Evolutionary conservation across 257 asterid genomes (phyloP).

Genomic region (Paraleonurus japonicus): DNA sequence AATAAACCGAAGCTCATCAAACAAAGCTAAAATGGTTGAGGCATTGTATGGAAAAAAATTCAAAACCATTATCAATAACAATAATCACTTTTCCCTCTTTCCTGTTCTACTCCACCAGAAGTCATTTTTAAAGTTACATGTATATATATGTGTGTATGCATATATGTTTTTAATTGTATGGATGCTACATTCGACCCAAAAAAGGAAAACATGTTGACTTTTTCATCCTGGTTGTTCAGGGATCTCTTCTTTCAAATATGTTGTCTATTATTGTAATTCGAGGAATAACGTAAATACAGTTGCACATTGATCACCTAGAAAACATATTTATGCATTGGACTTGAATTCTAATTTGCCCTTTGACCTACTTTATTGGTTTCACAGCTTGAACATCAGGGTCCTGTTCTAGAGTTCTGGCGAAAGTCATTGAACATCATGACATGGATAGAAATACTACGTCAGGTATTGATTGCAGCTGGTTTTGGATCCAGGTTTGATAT

Average conservation of each 20-base stretch:
- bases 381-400: slow-evolving; percentile 62
- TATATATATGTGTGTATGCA: not conserved
- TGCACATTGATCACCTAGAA: slow-evolving; percentile 12
- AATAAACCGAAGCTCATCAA: not conserved
- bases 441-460: slow-evolving; percentile 88
- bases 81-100: slow-evolving; percentile 6
- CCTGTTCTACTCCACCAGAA: not conserved
- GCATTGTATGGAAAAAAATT: slow-evolving; percentile 3
- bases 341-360: slow-evolving; percentile 3
- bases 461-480: slow-evolving; percentile 85
- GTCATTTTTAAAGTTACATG: not conserved
- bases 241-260: slow-evolving; percentile 13
- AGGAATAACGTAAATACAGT: slow-evolving; percentile 1
- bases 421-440: slow-evolving; percentile 83
- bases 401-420: slow-evolving; percentile 65
- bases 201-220: not conserved
- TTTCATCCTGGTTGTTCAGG: slow-evolving; percentile 12
- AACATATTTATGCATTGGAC: not conserved
- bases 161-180: not conserved
- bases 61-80: not conserved
- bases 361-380: slow-evolving; percentile 24
- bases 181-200: slow-evolving; percentile 8
- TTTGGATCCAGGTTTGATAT: slow-evolving; percentile 66
- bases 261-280: slow-evolving; percentile 9
- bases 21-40: slow-evolving; percentile 10